A percentile compares a stretch with the other conserved stretches of the same genome.
These are phyloP conservation scores for Hymenoscyphus infarciens DNA, from an alignment of 2,329 filamentous ascomycete genomes.

Conservation along the genomic window DNA sequence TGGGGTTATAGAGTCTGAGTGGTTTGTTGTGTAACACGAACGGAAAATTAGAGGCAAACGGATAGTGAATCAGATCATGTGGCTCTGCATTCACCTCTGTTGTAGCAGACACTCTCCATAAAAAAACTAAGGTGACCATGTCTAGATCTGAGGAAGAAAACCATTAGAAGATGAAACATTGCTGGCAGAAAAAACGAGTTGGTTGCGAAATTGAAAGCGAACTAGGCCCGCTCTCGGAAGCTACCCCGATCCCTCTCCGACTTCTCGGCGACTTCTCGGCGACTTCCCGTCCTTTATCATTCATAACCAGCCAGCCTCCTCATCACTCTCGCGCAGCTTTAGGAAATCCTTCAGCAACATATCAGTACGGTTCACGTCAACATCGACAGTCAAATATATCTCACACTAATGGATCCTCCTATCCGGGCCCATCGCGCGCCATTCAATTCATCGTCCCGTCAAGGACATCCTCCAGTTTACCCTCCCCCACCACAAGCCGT, in stretches of 20 bases:
- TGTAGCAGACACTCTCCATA: too few species aligned
- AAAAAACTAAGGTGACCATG: neutral
- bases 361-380: too few species aligned
- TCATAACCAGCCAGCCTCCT: too few species aligned
- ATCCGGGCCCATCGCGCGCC: constrained; percentile 6
- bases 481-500: constrained; percentile 19
- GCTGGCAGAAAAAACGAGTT: neutral
- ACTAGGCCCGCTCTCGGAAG: neutral
- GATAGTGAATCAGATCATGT: neutral
- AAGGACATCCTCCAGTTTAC: constrained; percentile 10
- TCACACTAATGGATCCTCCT: neutral
- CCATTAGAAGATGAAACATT: too few species aligned
- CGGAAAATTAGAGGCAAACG: neutral
- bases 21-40: too few species aligned
- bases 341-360: too few species aligned
- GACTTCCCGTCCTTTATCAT: neutral
- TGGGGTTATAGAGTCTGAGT: too few species aligned
- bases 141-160: neutral
- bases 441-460: neutral
- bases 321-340: too few species aligned
- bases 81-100: neutral
- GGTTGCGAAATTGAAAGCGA: neutral
- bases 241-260: neutral
- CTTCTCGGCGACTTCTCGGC: neutral
- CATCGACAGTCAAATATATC: neutral